These are phyloP conservation scores for Ploettnerulaceae sp. DNA, from an alignment of 2,329 filamentous ascomycete genomes.

Conservation along the genomic window DNA sequence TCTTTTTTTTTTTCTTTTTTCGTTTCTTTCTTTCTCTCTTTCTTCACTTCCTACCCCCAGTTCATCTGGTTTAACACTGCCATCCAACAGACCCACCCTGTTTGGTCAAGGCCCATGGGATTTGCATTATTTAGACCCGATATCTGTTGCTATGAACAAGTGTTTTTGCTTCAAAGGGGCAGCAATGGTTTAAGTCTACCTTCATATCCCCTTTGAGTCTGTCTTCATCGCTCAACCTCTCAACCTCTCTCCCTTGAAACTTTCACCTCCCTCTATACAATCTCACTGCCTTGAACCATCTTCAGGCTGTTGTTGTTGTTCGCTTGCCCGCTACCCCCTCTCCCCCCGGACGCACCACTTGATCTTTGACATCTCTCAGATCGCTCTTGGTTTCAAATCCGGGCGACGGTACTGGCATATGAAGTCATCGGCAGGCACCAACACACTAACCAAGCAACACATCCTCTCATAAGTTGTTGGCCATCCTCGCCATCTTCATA, in stretches of 20 bases:
- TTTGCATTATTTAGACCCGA: conserved; percentile 11
- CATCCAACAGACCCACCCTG: no score
- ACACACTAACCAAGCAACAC: no score
- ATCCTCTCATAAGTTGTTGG: conserved; percentile 6
- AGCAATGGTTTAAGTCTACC: conserved; percentile 18
- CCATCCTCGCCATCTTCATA: conserved; percentile 1
- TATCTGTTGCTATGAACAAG: conserved; percentile 9
- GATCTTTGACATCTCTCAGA: no score
- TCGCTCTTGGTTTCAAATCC: no score
- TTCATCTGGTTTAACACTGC: neutral
- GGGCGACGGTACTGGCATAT: no score
- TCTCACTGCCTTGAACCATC: conserved; percentile 5
- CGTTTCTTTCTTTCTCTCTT: no score
- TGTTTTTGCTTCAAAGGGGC: conserved; percentile 14
- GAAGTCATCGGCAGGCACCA: no score
- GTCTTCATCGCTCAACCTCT: conserved; percentile 12
- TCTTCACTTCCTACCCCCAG: neutral
- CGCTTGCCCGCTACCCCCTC: neutral
- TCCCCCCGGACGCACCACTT: neutral
- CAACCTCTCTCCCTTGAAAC: no score
- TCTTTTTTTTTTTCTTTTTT: no score
- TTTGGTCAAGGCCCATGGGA: conserved; percentile 5
- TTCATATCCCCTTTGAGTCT: conserved; percentile 15
- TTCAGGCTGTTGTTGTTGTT: conserved; percentile 4
- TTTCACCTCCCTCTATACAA: neutral